These are phyloP conservation scores for Termitomyces heimii DNA, from an alignment of 768 basidiomycete genomes.

Conservation along the genomic window DNA sequence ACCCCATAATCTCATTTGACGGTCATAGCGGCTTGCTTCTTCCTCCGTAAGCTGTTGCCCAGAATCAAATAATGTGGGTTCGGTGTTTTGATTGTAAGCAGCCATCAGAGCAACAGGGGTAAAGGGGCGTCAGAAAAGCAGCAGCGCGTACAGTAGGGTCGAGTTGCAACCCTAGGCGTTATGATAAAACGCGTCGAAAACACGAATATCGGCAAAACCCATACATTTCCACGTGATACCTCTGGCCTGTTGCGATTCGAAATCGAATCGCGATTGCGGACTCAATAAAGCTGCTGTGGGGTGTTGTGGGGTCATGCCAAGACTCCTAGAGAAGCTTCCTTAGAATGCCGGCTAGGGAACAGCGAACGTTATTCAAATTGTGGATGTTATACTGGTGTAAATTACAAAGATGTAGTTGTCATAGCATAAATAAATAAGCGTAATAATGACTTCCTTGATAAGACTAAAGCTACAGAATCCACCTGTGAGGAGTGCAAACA, in stretches of 20 bases:
- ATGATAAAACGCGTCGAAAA: background rate
- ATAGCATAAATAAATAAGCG: constrained; percentile 9
- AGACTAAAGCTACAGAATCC: constrained; percentile 10
- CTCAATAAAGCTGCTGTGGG: background rate
- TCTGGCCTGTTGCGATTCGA: background rate
- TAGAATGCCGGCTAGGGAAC: background rate
- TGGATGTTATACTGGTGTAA: constrained; percentile 5
- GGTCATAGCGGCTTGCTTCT: constrained; percentile 79
- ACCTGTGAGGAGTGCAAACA: background rate
- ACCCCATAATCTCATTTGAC: constrained; percentile 97
- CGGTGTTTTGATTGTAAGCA: constrained; percentile 3
- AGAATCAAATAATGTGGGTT: constrained; percentile 3
- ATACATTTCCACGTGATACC: background rate
- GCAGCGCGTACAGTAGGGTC: background rate
- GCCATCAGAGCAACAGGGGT: constrained; percentile 1
- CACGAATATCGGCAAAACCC: background rate
- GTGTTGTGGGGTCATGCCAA: background rate
- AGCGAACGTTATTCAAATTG: background rate
- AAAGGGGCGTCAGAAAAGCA: background rate
- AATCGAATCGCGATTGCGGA: background rate
- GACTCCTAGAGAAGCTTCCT: background rate
- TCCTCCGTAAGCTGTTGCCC: constrained; percentile 51
- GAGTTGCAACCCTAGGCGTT: background rate
- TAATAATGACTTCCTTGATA: constrained; percentile 11
- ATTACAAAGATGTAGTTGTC: constrained; percentile 7